These are phyloP conservation scores for Starmerella vitae DNA, from an alignment of 805 yeast species.

Conservation along the genomic window DNA sequence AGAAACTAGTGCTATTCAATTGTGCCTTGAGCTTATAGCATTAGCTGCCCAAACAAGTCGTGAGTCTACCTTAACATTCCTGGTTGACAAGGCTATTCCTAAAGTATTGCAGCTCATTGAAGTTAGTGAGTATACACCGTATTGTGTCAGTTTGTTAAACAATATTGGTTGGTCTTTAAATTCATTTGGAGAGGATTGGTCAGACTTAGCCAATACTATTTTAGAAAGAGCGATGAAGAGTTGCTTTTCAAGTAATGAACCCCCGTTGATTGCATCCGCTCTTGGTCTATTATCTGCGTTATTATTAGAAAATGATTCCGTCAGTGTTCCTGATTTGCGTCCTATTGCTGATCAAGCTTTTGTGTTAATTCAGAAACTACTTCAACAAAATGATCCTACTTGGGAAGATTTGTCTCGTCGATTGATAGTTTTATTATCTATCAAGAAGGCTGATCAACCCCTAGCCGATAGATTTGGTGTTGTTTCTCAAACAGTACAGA, in stretches of 20 bases:
- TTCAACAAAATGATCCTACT: background rate
- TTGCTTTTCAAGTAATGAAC: slow-evolving; percentile 17
- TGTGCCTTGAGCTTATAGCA: slow-evolving; percentile 61
- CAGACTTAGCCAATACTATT: slow-evolving; percentile 19
- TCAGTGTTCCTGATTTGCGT: background rate
- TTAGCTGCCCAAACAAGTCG: slow-evolving; percentile 15
- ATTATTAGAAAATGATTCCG: slow-evolving; percentile 13
- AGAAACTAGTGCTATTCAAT: slow-evolving; percentile 49
- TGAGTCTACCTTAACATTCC: slow-evolving; percentile 8
- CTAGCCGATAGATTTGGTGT: slow-evolving; percentile 1
- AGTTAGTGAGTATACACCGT: slow-evolving; percentile 33
- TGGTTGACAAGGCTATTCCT: slow-evolving; percentile 24
- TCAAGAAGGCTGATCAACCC: background rate
- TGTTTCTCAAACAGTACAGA: slow-evolving; percentile 3
- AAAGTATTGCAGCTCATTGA: slow-evolving; percentile 19
- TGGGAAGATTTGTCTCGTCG: slow-evolving; percentile 9
- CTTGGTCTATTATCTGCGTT: slow-evolving; percentile 15
- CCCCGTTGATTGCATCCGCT: slow-evolving; percentile 22
- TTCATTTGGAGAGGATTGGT: slow-evolving; percentile 29
- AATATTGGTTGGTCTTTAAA: slow-evolving; percentile 32
- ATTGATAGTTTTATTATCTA: slow-evolving; percentile 5
- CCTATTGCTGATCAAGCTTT: background rate
- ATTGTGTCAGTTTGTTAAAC: slow-evolving; percentile 53
- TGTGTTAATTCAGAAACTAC: slow-evolving; percentile 3
- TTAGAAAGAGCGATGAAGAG: slow-evolving; percentile 17